A percentile compares a stretch with the other conserved stretches of the same genome.
phyloP scores from a whole-genome alignment of 768 basidiomycete genomes.

The Collybiopsis luxurians region DNA sequence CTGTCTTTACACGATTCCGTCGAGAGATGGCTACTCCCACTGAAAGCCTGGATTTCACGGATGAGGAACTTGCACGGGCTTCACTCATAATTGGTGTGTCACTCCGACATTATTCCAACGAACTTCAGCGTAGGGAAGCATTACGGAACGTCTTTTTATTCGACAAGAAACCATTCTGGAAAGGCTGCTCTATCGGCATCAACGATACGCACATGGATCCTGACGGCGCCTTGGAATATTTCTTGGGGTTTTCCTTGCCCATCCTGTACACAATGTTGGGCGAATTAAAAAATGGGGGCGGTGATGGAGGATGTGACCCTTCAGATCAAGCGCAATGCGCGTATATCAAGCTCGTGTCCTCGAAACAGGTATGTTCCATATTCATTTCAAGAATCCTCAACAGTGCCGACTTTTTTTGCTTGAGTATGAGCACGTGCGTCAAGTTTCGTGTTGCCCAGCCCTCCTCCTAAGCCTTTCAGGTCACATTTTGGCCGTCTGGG shows the following conservation, averaged over 20 bases:
- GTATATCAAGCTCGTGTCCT: not conserved
- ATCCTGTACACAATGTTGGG: not conserved
- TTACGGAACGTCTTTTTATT: not conserved
- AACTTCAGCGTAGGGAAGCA: not conserved
- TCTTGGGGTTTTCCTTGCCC: not conserved
- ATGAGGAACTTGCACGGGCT: not conserved
- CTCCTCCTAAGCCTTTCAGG: not conserved
- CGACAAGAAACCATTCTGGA: not conserved
- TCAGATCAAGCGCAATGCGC: not conserved
- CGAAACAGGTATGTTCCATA: not conserved
- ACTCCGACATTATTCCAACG: not conserved
- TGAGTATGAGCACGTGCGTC: not conserved
- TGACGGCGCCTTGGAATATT: not conserved
- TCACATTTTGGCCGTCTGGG: not conserved
- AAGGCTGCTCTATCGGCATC: not conserved
- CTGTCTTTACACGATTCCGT: conserved; percentile 9
- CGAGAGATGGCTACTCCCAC: not conserved
- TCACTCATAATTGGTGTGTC: not conserved
- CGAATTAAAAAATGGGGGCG: not conserved
- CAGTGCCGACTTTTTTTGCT: not conserved
- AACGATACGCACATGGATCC: not conserved
- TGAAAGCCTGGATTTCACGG: not conserved
- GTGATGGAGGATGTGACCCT: not conserved
- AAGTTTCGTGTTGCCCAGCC: conserved; percentile 2
- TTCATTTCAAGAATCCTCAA: not conserved